Evolutionary conservation across 1,139 yeast species (phyloP), one percentile per base, ranked within the genome.

Genomic region (Schwanniomyces etchellsii): DNA sequence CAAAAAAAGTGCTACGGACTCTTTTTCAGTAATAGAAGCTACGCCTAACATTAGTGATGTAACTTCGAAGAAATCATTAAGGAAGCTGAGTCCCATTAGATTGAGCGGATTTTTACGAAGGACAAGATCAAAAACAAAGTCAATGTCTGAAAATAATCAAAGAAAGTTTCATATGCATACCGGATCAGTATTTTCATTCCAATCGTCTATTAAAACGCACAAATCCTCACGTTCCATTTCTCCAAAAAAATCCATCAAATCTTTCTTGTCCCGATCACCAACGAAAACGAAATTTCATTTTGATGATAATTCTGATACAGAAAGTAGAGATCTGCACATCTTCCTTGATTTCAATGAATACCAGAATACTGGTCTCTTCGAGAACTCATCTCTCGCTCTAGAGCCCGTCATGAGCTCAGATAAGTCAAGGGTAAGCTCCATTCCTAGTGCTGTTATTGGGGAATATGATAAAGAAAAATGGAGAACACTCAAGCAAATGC

Each of bases 381-480:
- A 18, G n/a, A 18, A 7, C 21, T 7, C 7, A 18, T 18, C 21
- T 7, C n/a, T 18, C 7, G 71, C 57, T 43, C 38, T 51, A 21
- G 63, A 47, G 30, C 62, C 72, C 0, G 63, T 64, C 11, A 57
- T 50, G 15, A 50, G 58, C 35, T 60, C 70, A 6, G 57, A 52
- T 28, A 51, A 52, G 29, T 68, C 75, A 3, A 51, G 71, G 20
- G 56, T 60, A 11, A 70, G 73, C 37, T 65, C 76, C 2, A 60
- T 72, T 25, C 83, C 82, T 0, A 66, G 78, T 35, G 77, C 70
- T 9, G 77, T 74, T 2, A 66, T 77, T 32, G 82, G 83, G 0
- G 76, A 75, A 44, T 77, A 77, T 44, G 84, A 77, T 44, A 56
- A 69, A 41, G 84, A 77, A 47, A 77, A 77, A 47, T 77, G 83